These are phyloP conservation scores for Ceriops decandra DNA, from an alignment of 345 rosid species.

Conservation along the genomic window DNA sequence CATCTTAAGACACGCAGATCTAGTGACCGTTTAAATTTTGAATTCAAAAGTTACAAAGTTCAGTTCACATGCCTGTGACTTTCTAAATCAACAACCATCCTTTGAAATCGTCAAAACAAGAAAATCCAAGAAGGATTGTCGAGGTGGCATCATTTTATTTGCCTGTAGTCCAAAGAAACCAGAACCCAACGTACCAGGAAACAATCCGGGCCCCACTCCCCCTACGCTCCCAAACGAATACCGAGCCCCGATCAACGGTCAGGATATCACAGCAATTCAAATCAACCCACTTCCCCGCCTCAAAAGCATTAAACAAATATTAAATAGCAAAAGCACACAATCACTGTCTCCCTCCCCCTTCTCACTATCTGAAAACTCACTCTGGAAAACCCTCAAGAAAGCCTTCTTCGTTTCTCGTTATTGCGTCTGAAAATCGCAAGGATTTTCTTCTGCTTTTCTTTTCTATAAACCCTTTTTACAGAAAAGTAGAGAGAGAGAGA, in stretches of 20 bases:
- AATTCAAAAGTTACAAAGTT: constrained; percentile 20
- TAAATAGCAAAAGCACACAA: constrained; percentile 15
- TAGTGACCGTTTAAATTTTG: constrained; percentile 46
- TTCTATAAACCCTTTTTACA: too few species aligned
- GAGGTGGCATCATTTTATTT: constrained; percentile 10
- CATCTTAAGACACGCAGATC: not conserved
- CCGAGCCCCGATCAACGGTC: constrained; percentile 8
- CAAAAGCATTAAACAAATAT: constrained; percentile 3
- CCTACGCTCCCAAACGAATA: not conserved
- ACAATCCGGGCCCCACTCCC: constrained; percentile 2
- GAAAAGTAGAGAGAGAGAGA: not conserved
- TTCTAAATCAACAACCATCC: not conserved
- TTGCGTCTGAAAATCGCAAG: too few species aligned
- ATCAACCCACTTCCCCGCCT: constrained; percentile 11
- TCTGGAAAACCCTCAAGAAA: not conserved
- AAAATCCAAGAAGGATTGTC: not conserved
- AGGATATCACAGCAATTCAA: constrained; percentile 1
- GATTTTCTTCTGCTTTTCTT: too few species aligned
- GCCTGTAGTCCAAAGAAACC: constrained; percentile 1
- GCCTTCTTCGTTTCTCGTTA: not conserved
- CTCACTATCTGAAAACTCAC: not conserved
- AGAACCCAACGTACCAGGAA: not conserved
- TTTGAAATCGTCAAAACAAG: not conserved
- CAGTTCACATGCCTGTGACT: constrained; percentile 18
- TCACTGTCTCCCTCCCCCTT: not conserved